Evolutionary conservation across 257 asterid genomes (phyloP).

Genomic region (Forsythia viridissima): DNA sequence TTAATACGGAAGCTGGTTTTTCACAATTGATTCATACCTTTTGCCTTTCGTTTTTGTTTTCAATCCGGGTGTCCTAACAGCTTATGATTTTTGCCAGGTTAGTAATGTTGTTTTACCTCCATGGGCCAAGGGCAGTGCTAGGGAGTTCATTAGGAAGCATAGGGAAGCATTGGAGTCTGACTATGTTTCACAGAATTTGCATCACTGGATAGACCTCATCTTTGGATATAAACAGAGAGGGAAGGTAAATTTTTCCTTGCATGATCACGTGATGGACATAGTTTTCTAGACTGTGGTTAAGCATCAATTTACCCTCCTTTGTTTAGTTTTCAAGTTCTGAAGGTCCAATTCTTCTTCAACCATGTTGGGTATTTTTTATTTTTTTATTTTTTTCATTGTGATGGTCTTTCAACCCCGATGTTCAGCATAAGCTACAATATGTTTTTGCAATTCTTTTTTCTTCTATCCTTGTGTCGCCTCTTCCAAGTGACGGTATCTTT

Average conservation of each 20-base stretch:
- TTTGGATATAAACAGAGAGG: slow-evolving; percentile 97
- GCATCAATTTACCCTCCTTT: not conserved
- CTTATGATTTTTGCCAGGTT: slow-evolving; percentile 58
- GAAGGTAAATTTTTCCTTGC: slow-evolving; percentile 41
- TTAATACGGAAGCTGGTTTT: not conserved
- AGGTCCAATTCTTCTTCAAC: too few relatives aligned
- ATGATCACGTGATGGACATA: too few relatives aligned
- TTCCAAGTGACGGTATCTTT: too few relatives aligned
- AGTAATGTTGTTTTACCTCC: slow-evolving; percentile 91
- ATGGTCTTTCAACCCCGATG: too few relatives aligned
- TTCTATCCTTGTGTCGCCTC: too few relatives aligned
- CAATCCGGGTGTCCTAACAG: slow-evolving; percentile 24
- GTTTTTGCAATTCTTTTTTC: too few relatives aligned
- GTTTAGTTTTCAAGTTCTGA: too few relatives aligned
- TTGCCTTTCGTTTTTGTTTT: not conserved
- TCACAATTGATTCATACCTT: not conserved
- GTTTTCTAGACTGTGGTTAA: not conserved
- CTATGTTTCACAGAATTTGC: slow-evolving; percentile 92
- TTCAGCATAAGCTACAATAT: too few relatives aligned
- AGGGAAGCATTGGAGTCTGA: slow-evolving; percentile 97
- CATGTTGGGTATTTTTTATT: too few relatives aligned
- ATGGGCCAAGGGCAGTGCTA: slow-evolving; percentile 91
- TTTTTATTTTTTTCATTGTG: too few relatives aligned
- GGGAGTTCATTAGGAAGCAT: slow-evolving; percentile 92
- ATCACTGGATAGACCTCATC: slow-evolving; percentile 98